Base-by-base conservation (phyloP, 1,284 basidiomycete genomes). In the Ganoderma multipileum region DNA sequence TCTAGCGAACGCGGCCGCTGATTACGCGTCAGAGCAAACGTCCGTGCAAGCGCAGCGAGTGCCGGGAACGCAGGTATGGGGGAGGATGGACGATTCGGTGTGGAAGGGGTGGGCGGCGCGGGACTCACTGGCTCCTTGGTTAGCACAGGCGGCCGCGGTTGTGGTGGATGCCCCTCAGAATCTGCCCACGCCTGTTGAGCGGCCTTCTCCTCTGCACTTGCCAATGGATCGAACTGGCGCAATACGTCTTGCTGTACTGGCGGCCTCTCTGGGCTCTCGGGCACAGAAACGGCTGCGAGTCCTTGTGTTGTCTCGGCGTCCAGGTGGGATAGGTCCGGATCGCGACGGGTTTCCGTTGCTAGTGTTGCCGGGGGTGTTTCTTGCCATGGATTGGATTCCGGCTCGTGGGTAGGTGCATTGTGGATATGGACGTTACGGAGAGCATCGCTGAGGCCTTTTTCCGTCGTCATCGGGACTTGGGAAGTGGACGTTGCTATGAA, bases 141-240 rank as follows among this genome's bases (percentile, higher is more conserved):
- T 79, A 79, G 64, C 79, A 81, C 39, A 26, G 81, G 79, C 36
- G 83, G 81, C 18, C 82, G 82, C 58, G 87, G 87, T 36, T 4
- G 36, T 36, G 36, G 38, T 39, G 38, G 87, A 77, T 91, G 88
- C 0, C 83, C 82, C 72, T 89, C 85, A 23, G 87, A 79, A 36
- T 76, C 81, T 70, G 83, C 85, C 90, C 90, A 92, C 60, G 89
- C 90, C 26, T 86, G 83, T 55, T 83, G 83, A 6, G 90, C 88
- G 52, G 83, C 85, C 69, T 83, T 79, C 76, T 90, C 88, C 69
- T 88, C 87, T 54, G 81, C 76, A 73, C 82, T 85, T 1, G 81
- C 87, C 38, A 92, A 80, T 23, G 91, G 91, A 79, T 93, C 91
- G 74, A 93, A 92, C 75, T 91, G 86, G 39, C 79, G 80, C 61